These are phyloP conservation scores for Ceratobasidium sp. DNA, from an alignment of 1,284 basidiomycete species.

Conservation along the genomic window DNA sequence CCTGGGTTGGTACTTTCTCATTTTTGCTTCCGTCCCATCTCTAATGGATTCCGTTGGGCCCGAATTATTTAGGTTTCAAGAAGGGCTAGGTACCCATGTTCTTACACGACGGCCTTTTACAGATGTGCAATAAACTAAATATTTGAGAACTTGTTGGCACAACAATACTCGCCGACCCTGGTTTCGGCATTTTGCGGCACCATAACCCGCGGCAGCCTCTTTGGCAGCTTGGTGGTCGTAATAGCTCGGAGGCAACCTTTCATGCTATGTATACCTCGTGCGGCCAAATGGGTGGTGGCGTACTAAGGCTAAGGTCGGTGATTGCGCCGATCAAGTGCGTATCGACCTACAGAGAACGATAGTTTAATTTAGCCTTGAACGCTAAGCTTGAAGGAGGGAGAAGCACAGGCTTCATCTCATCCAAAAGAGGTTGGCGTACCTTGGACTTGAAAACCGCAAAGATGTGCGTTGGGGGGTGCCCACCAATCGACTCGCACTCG, in stretches of 20 bases:
- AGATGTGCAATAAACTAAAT: background rate
- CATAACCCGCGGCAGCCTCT: conserved; percentile 7
- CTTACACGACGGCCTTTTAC: background rate
- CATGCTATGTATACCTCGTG: conserved; percentile 41
- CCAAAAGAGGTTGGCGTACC: conserved; percentile 57
- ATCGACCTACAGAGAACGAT: conserved; percentile 60
- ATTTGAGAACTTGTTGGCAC: background rate
- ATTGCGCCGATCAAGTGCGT: conserved; percentile 58
- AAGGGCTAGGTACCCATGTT: conserved; percentile 65
- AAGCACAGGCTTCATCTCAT: background rate
- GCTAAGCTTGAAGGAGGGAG: background rate
- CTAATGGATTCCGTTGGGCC: conserved; percentile 29
- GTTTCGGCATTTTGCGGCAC: conserved; percentile 10
- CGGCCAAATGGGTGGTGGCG: conserved; percentile 44
- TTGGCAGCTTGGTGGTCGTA: conserved; percentile 11
- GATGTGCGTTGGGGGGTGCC: conserved; percentile 81
- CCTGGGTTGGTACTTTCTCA: conserved; percentile 63
- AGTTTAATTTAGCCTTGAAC: conserved; percentile 10
- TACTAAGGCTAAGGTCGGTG: conserved; percentile 41
- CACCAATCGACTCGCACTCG: conserved; percentile 78
- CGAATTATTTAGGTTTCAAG: conserved; percentile 69
- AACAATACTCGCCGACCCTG: conserved; percentile 3
- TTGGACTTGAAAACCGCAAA: conserved; percentile 88
- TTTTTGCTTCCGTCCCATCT: conserved; percentile 6
- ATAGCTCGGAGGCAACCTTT: background rate